phyloP scores from a whole-genome alignment of 371 early-diverging fungal genomes.

The Saksenaea vasiformis region DNA sequence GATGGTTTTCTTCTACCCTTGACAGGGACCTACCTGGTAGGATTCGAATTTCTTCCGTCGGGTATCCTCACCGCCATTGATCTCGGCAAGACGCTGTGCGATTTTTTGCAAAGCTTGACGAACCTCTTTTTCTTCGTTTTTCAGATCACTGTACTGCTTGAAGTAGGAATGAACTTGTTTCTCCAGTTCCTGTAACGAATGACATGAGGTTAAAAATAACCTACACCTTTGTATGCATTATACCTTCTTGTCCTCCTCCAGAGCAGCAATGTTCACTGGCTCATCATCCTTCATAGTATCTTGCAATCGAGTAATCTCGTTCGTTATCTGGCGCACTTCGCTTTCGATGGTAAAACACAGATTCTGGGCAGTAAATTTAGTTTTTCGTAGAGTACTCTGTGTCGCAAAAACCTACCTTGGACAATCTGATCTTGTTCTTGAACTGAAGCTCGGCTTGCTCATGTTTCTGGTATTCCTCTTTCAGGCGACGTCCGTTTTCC shows the following conservation, averaged over 20 bases:
- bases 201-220: background rate
- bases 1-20: background rate
- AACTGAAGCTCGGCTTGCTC: background rate
- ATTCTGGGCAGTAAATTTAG: background rate
- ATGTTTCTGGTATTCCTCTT: background rate
- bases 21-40: background rate
- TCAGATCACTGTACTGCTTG: background rate
- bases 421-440: background rate
- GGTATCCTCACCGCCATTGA: background rate
- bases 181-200: background rate
- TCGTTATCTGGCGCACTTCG: background rate
- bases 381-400: background rate
- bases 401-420: background rate
- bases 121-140: slow-evolving; percentile 15
- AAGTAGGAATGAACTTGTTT: background rate
- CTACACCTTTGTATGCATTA: background rate
- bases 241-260: slow-evolving; percentile 52
- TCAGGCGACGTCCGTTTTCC: background rate
- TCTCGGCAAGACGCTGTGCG: background rate
- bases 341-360: background rate
- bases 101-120: background rate
- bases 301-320: background rate
- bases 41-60: slow-evolving; percentile 3
- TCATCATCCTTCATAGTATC: slow-evolving; percentile 58
- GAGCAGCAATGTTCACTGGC: slow-evolving; percentile 62